These are phyloP conservation scores for Trichoderma simmonsii DNA, from an alignment of 2,329 filamentous ascomycete species.

Conservation along the genomic window DNA sequence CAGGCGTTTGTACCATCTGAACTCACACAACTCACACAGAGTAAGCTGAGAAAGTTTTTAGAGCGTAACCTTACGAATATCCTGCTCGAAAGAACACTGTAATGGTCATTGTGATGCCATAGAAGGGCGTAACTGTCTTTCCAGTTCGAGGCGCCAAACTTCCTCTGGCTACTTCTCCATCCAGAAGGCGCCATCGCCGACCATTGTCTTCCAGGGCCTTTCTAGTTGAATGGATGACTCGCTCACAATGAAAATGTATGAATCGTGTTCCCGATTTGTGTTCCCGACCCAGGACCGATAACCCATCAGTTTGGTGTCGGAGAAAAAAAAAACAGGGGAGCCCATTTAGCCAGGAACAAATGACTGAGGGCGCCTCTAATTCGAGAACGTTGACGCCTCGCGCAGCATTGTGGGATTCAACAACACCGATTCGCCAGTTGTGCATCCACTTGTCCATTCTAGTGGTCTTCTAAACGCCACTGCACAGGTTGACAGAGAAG, in stretches of 20 bases:
- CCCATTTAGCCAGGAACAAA: constrained; percentile 13
- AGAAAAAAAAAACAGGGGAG: not conserved
- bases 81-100: not conserved
- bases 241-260: not conserved
- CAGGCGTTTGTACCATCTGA: not conserved
- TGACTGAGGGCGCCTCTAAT: not conserved
- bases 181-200: not conserved
- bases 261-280: not conserved
- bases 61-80: not conserved
- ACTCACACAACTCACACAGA: not conserved
- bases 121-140: not conserved
- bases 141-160: constrained; percentile 10
- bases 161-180: not conserved
- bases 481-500: not conserved
- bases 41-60: not conserved
- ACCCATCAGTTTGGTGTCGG: not conserved
- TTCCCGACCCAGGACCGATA: not conserved
- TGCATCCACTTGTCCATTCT: not conserved
- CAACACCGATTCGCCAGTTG: not conserved
- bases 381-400: constrained; percentile 12
- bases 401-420: not conserved
- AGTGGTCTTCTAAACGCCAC: constrained; percentile 4
- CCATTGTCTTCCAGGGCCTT: not conserved
- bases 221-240: not conserved
- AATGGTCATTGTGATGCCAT: not conserved